Evolutionary conservation across 2,329 filamentous ascomycete species (phyloP).

Genomic region (Tolypocladium capitatum): DNA sequence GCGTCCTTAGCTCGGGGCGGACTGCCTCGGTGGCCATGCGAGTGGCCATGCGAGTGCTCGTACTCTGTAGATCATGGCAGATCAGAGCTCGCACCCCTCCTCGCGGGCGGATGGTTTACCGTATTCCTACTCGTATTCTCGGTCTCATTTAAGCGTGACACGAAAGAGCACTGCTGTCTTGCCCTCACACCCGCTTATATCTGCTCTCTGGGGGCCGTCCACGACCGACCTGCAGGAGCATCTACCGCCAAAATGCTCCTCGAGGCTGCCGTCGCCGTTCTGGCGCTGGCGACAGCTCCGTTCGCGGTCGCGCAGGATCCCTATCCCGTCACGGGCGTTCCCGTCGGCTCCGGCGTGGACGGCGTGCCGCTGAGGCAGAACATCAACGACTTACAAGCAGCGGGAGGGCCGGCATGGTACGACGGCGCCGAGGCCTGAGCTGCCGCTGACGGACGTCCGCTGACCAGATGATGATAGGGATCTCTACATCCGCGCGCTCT

Average conservation of each 20-base stretch:
- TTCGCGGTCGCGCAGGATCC: neutral
- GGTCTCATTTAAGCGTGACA: neutral
- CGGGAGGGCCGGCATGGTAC: constrained; percentile 1
- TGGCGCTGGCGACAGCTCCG: neutral
- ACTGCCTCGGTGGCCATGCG: no score
- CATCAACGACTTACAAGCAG: constrained; percentile 1
- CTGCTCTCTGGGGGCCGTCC: neutral
- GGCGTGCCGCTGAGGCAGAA: neutral
- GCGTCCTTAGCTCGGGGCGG: neutral
- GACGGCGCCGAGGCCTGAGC: no score
- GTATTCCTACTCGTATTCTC: neutral
- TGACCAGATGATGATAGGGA: constrained; percentile 21
- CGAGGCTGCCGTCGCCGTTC: constrained; percentile 3
- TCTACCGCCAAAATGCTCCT: neutral
- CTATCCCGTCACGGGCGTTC: constrained; percentile 3
- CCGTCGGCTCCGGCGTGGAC: neutral
- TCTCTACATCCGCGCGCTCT: constrained; percentile 34
- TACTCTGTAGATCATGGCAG: no score
- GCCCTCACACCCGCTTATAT: neutral
- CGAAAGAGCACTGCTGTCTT: no score
- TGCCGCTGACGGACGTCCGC: no score
- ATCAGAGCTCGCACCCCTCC: neutral
- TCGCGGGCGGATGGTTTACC: neutral
- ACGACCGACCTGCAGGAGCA: neutral
- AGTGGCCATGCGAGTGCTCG: no score